These are phyloP conservation scores for Kodamaea kaohsiungensis DNA, from an alignment of 805 yeast genomes.

Conservation along the genomic window DNA sequence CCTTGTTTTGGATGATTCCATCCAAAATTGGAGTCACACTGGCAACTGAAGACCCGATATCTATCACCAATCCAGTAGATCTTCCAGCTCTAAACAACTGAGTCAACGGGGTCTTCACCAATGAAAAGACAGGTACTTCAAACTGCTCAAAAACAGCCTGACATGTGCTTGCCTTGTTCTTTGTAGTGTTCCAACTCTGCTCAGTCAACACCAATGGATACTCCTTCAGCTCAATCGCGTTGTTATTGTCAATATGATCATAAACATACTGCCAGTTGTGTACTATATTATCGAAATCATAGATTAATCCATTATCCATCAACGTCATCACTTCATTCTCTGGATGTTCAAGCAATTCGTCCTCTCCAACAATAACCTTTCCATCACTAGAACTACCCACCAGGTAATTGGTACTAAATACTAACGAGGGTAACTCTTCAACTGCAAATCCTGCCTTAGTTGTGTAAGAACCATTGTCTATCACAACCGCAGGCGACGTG, in stretches of 20 bases:
- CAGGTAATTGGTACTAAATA: constrained; percentile 58
- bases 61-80: constrained; percentile 76
- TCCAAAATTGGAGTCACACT: constrained; percentile 77
- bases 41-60: constrained; percentile 70
- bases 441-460: constrained; percentile 74
- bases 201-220: constrained; percentile 66
- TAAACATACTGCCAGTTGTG: constrained; percentile 70
- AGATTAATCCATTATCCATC: constrained; percentile 62
- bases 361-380: constrained; percentile 45
- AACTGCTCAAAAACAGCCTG: constrained; percentile 76
- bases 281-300: constrained; percentile 71
- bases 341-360: constrained; percentile 45
- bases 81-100: constrained; percentile 77
- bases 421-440: constrained; percentile 60
- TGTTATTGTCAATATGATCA: constrained; percentile 42
- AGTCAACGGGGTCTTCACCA: constrained; percentile 76
- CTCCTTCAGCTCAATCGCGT: constrained; percentile 53
- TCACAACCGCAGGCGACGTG: constrained; percentile 60
- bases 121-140: constrained; percentile 73
- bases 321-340: constrained; percentile 56
- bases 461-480: constrained; percentile 64
- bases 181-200: constrained; percentile 68
- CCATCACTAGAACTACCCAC: constrained; percentile 22
- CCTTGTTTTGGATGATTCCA: constrained; percentile 69
- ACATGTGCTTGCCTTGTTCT: constrained; percentile 55